phyloP scores from a whole-genome alignment of 257 asterid genomes.

The Nicotiana obtusifolia region DNA sequence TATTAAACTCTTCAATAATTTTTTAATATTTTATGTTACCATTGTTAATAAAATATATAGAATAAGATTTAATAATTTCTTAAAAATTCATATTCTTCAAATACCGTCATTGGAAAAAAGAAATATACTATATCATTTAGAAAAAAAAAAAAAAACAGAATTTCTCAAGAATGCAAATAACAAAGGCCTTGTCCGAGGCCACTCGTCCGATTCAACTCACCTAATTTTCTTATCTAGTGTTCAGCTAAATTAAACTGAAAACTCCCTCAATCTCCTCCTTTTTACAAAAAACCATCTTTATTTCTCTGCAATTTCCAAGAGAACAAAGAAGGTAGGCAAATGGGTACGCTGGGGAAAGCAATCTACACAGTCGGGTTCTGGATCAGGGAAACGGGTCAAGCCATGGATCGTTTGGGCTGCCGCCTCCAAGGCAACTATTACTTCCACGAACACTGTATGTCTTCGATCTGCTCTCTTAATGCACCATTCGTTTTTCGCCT shows the following conservation, averaged over 20 bases:
- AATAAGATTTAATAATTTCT: too few relatives aligned
- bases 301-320: not conserved
- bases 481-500: not conserved
- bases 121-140: too few relatives aligned
- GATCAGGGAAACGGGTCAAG: conserved; percentile 98
- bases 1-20: not conserved
- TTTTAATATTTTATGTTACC: not conserved
- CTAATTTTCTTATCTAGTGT: not conserved
- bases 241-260: not conserved
- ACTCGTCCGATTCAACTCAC: conserved; percentile 7
- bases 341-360: conserved; percentile 81
- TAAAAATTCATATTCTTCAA: too few relatives aligned
- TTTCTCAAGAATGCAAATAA: too few relatives aligned
- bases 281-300: not conserved
- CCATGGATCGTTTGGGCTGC: conserved; percentile 95
- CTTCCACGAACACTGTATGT: conserved; percentile 80
- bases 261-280: not conserved
- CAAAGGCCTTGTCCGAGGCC: too few relatives aligned
- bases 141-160: too few relatives aligned
- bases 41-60: not conserved
- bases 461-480: not conserved
- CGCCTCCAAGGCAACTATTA: conserved; percentile 88
- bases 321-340: conserved; percentile 12
- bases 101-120: too few relatives aligned
- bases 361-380: conserved; percentile 91